Evolutionary conservation across 306 rosid genomes (phyloP), one percentile per base, ranked within the genome.

Genomic region (Luffa acutangula): DNA sequence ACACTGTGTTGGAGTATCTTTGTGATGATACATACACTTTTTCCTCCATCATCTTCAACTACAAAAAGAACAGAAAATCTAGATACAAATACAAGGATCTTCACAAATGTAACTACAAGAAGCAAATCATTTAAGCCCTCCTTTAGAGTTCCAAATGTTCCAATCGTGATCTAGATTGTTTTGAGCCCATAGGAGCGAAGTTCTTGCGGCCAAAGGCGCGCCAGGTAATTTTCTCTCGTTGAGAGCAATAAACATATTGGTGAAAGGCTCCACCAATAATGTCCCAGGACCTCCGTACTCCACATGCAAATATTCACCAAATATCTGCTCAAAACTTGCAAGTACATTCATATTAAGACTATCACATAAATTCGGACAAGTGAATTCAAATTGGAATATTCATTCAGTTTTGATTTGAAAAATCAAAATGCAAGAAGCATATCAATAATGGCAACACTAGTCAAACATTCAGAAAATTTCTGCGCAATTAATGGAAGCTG

Each of bases 131-230:
- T 87, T 81, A n/a, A 41, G 72, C 14, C 54, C 62, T 81, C 41
- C 57, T 81, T 77, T 87, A 39, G 81, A 80, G 81, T 86, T 87
- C 89, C 90, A 85, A 82, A 79, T 21, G 78, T 85, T 79, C 88
- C 86, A 87, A 80, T 88, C 86, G 60, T 86, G 83, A 75, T 89
- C 97, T 48, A 87, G 87, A 84, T 76, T 20, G 66, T 80, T 85
- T 86, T 90, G 96, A 59, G 90, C 93, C 96, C 93, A 90, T 79
- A 93, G 79, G 17, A 81, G 82, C 10, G 97, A 86, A 20, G 89
- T 83, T 79, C 92, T 88, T 48, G 96, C 90, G 41, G 97, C 96
- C 79, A 87, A 48, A 78, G 86, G 81, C 62, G 84, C 85, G 75
- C 84, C 86, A 20, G 86, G 87, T 66, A 89, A 72, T 63, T 80